Evolutionary conservation across 495 filamentous ascomycete genomes (phyloP).

Genomic region (Penicillium mononematosum): DNA sequence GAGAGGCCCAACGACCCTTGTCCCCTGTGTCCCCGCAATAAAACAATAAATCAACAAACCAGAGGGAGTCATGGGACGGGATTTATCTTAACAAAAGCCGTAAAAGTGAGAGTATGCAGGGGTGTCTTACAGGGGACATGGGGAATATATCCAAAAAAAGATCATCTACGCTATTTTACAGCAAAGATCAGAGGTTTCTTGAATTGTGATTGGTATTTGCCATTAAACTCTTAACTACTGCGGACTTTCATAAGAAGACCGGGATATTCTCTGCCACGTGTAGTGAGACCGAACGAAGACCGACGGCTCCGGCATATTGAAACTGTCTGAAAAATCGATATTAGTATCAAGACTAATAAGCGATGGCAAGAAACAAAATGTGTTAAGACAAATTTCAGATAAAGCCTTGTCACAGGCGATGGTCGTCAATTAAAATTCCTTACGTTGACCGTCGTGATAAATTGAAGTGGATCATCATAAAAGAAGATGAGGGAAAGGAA

Average conservation of each 20-base stretch:
- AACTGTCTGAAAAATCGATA: constrained; percentile 17
- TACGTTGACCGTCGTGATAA: constrained; percentile 99
- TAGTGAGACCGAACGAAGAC: neutral
- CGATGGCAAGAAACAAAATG: constrained; percentile 18
- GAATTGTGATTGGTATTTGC: constrained; percentile 9
- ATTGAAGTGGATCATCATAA: constrained; percentile 71
- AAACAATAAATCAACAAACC: constrained; percentile 18
- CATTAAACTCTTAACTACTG: neutral
- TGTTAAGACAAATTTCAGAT: constrained; percentile 51
- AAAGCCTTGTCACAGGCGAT: constrained; percentile 82
- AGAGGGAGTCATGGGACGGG: constrained; percentile 5
- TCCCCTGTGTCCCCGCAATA: constrained; percentile 17
- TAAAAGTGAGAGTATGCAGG: constrained; percentile 4
- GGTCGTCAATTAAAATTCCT: constrained; percentile 79
- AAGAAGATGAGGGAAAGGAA: constrained; percentile 30
- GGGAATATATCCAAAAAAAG: neutral
- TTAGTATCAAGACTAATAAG: constrained; percentile 22
- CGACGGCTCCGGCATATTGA: constrained; percentile 3
- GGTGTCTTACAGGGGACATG: neutral
- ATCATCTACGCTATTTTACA: neutral
- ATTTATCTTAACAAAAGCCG: neutral
- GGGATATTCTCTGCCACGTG: neutral
- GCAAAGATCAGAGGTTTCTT: neutral
- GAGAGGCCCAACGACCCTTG: constrained; percentile 24
- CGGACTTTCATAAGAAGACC: neutral